phyloP scores from a whole-genome alignment of 2,329 filamentous ascomycete species.

The Xylaria sp. region DNA sequence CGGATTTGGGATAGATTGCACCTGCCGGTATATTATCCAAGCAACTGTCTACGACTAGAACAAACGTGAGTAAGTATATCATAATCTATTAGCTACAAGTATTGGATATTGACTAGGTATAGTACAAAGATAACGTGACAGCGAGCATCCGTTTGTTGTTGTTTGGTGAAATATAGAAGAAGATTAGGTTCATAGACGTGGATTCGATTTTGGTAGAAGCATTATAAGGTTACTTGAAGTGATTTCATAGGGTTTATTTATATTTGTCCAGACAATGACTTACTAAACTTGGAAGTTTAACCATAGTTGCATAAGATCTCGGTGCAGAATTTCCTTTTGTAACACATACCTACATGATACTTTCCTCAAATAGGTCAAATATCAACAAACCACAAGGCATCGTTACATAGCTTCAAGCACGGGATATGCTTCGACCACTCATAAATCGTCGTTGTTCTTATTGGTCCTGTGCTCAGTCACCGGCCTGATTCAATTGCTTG shows the following conservation, averaged over 20 bases:
- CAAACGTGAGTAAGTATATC: too few species aligned
- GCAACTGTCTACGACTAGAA: background rate
- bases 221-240: background rate
- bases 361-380: background rate
- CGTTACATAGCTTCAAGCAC: background rate
- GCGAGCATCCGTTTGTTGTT: background rate
- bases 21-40: background rate
- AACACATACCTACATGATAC: background rate
- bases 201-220: background rate
- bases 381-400: background rate
- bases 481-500: background rate
- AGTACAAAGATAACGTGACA: background rate
- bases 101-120: background rate
- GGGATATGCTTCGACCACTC: too few species aligned
- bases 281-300: background rate
- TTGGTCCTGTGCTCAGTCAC: too few species aligned
- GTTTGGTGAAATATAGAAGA: background rate
- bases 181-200: background rate
- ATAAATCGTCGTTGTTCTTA: too few species aligned
- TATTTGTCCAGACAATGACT: background rate
- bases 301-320: background rate
- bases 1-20: background rate
- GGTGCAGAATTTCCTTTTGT: background rate
- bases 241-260: background rate
- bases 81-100: background rate